These are phyloP conservation scores for Panellus pusillus DNA, from an alignment of 768 basidiomycete genomes.

Conservation along the genomic window DNA sequence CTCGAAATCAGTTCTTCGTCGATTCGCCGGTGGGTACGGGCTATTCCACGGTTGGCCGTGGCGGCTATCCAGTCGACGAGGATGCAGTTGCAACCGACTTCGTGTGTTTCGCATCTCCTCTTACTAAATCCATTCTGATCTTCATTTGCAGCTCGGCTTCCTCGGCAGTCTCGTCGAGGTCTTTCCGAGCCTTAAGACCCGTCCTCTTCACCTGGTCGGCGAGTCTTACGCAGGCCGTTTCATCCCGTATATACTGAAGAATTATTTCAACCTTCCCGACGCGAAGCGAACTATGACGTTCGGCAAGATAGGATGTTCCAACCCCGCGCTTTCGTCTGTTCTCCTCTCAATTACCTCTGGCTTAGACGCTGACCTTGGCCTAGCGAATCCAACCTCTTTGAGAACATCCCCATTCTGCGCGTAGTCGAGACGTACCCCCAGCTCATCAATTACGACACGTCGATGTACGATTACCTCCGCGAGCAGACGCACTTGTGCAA, in stretches of 20 bases:
- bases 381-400: slow-evolving; percentile 5
- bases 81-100: slow-evolving; percentile 24
- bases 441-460: slow-evolving; percentile 66
- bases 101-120: slow-evolving; percentile 39
- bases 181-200: slow-evolving; percentile 4
- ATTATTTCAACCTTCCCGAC: slow-evolving; percentile 38
- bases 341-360: background rate
- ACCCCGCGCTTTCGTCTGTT: slow-evolving; percentile 12
- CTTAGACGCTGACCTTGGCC: background rate
- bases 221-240: slow-evolving; percentile 25
- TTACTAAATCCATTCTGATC: slow-evolving; percentile 36
- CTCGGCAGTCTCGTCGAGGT: slow-evolving; percentile 43
- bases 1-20: slow-evolving; percentile 34
- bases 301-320: slow-evolving; percentile 12
- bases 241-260: slow-evolving; percentile 52
- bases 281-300: slow-evolving; percentile 17
- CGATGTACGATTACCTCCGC: slow-evolving; percentile 65
- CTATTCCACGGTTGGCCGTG: slow-evolving; percentile 6
- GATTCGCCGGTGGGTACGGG: slow-evolving; percentile 42
- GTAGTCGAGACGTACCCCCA: slow-evolving; percentile 72
- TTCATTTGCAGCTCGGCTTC: slow-evolving; percentile 44
- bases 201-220: slow-evolving; percentile 5
- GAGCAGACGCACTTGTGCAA: slow-evolving; percentile 63
- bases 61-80: slow-evolving; percentile 35
- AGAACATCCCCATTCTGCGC: slow-evolving; percentile 8